phyloP scores from a whole-genome alignment of 1,284 basidiomycete genomes.

The Exsudoporus floridanus region DNA sequence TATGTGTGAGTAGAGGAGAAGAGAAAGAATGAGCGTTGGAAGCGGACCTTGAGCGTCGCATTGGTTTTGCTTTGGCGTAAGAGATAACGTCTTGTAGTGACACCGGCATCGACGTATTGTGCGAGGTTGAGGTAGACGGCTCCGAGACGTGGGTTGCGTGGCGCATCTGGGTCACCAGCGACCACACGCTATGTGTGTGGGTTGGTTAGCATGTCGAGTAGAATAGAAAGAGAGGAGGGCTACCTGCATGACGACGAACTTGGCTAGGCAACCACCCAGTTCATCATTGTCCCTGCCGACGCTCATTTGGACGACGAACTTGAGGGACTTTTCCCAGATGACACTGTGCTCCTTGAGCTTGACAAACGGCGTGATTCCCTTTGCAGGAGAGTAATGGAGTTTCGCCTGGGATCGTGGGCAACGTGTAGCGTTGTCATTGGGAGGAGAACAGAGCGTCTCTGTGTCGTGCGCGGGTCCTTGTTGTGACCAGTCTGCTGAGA shows the following conservation, averaged over 20 bases:
- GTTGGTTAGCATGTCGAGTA: neutral
- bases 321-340: conserved; percentile 55
- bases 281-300: conserved; percentile 47
- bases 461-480: conserved; percentile 10
- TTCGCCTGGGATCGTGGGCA: conserved; percentile 13
- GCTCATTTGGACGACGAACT: conserved; percentile 60
- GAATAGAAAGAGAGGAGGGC: neutral
- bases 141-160: conserved; percentile 61
- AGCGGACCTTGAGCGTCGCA: conserved; percentile 63
- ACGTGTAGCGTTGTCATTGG: neutral
- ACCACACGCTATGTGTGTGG: conserved; percentile 42
- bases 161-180: conserved; percentile 50
- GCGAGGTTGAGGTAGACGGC: conserved; percentile 70
- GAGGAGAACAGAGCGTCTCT: neutral
- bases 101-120: conserved; percentile 66
- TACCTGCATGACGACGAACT: conserved; percentile 66
- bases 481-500: conserved; percentile 29
- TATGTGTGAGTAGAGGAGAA: neutral
- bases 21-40: neutral
- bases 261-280: conserved; percentile 59
- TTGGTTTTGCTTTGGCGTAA: conserved; percentile 77
- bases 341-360: conserved; percentile 61
- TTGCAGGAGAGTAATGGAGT: conserved; percentile 39
- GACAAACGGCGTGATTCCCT: conserved; percentile 57
- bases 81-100: conserved; percentile 68